phyloP scores from a whole-genome alignment of 306 rosid genomes.

The barrel medic (Medicago truncatula) region DNA sequence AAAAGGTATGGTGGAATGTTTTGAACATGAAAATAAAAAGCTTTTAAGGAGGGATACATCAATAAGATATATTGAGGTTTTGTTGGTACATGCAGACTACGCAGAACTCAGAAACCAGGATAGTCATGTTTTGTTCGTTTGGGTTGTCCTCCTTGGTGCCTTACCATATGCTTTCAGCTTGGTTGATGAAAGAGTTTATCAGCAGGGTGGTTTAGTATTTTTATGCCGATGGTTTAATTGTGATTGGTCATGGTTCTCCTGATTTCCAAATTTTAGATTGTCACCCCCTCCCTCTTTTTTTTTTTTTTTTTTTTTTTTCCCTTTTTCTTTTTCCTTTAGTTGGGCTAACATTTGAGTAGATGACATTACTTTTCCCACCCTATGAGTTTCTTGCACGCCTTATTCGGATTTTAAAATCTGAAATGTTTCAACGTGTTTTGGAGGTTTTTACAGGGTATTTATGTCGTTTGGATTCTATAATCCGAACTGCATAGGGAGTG shows the following conservation, averaged over 20 bases:
- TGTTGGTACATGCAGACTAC: conserved; percentile 11
- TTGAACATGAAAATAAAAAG: background rate
- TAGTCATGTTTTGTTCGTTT: background rate
- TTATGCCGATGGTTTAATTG: conserved; percentile 1
- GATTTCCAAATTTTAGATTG: conserved; percentile 9
- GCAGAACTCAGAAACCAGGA: background rate
- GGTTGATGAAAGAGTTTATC: conserved; percentile 24
- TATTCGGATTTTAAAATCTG: too few species aligned
- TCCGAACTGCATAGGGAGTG: too few species aligned
- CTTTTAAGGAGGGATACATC: conserved; percentile 19
- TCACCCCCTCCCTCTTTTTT: background rate
- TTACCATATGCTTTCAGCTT: conserved; percentile 7
- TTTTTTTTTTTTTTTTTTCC: too few species aligned
- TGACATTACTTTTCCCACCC: too few species aligned
- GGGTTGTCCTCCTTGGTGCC: background rate
- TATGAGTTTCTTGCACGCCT: too few species aligned
- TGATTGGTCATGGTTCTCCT: background rate
- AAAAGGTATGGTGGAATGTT: background rate
- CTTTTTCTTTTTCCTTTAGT: background rate
- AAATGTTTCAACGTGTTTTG: too few species aligned
- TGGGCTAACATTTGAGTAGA: background rate
- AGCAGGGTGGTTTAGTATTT: background rate
- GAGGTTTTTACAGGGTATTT: too few species aligned
- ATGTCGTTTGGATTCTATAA: too few species aligned
- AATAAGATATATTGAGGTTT: conserved; percentile 12